Evolutionary conservation across 2,329 filamentous ascomycete genomes (phyloP).

Genomic region (Scleromitrula shiraiana): DNA sequence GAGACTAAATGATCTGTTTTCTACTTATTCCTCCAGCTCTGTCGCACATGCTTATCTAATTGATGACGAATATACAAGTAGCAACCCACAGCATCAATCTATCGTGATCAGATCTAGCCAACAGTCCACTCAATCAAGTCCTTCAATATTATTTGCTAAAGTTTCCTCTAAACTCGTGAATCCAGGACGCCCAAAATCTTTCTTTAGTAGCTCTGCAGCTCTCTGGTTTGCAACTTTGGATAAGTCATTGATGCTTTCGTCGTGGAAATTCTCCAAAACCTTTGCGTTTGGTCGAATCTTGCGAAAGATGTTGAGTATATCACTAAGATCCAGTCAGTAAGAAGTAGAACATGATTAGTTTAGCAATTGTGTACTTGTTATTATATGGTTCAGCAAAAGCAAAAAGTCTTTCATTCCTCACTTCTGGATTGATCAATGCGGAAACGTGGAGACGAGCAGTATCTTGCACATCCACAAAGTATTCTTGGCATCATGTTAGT

Average conservation of each 20-base stretch:
- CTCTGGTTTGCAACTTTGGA: slow-evolving; percentile 17
- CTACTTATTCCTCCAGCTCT: too few relatives aligned
- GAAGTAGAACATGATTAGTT: neutral
- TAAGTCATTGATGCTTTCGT: slow-evolving; percentile 16
- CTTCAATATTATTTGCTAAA: slow-evolving; percentile 5
- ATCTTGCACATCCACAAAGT: slow-evolving; percentile 32
- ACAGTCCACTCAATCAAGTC: neutral
- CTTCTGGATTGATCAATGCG: slow-evolving; percentile 23
- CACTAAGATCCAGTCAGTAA: neutral
- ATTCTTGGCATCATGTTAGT: neutral
- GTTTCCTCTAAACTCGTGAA: slow-evolving; percentile 6
- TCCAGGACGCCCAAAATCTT: slow-evolving; percentile 8
- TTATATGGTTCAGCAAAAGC: slow-evolving; percentile 23
- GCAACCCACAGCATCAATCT: too few relatives aligned
- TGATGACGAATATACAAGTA: too few relatives aligned
- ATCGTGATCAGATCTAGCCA: too few relatives aligned
- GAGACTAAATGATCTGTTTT: too few relatives aligned
- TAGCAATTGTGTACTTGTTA: neutral
- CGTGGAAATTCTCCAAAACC: slow-evolving; percentile 18
- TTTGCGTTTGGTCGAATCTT: slow-evolving; percentile 19
- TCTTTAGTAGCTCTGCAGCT: slow-evolving; percentile 16
- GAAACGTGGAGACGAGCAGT: slow-evolving; percentile 27
- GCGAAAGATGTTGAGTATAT: slow-evolving; percentile 20
- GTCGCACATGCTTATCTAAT: too few relatives aligned
- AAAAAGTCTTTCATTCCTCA: slow-evolving; percentile 24